Conservation (phyloP, 352 stramenopile species). For the Phytophthora multivora region DNA sequence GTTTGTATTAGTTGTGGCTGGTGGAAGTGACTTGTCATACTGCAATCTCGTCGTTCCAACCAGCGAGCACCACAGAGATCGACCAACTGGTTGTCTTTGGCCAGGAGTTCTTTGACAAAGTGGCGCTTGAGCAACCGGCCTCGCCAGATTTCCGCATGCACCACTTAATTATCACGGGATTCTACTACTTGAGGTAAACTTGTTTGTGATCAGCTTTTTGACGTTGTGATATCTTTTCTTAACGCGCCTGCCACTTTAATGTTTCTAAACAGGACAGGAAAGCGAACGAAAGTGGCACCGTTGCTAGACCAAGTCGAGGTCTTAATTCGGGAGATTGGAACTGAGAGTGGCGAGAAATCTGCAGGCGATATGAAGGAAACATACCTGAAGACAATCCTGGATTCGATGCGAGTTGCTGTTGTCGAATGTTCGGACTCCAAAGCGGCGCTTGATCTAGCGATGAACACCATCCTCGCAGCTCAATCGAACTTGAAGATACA, state of each 20-base stretch:
- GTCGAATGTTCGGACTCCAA: constrained; percentile 48
- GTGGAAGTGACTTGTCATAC: constrained; percentile 66
- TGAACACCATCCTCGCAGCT: constrained; percentile 51
- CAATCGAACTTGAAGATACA: constrained; percentile 59
- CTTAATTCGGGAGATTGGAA: constrained; percentile 14
- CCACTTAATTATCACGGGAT: constrained; percentile 63
- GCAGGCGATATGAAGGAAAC: constrained; percentile 28
- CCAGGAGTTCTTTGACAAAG: constrained; percentile 47
- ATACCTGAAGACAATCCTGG: constrained; percentile 63
- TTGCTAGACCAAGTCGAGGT: constrained; percentile 51
- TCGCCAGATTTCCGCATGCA: constrained; percentile 51
- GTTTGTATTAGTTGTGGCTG: constrained; percentile 55
- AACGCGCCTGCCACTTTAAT: background rate
- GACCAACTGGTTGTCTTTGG: constrained; percentile 46
- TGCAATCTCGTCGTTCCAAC: constrained; percentile 47
- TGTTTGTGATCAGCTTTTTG: too few relatives aligned
- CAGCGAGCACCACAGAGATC: constrained; percentile 29
- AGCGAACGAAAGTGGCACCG: constrained; percentile 43
- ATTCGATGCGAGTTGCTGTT: constrained; percentile 47
- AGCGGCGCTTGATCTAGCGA: constrained; percentile 53
- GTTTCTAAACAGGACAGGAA: constrained; percentile 40
- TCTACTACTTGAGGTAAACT: constrained; percentile 57
- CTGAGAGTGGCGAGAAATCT: constrained; percentile 11
- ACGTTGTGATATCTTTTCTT: background rate
- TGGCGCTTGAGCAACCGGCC: constrained; percentile 24